phyloP scores from a whole-genome alignment of 441 rosid genomes.

The Bocquillonia castaneifolia region DNA sequence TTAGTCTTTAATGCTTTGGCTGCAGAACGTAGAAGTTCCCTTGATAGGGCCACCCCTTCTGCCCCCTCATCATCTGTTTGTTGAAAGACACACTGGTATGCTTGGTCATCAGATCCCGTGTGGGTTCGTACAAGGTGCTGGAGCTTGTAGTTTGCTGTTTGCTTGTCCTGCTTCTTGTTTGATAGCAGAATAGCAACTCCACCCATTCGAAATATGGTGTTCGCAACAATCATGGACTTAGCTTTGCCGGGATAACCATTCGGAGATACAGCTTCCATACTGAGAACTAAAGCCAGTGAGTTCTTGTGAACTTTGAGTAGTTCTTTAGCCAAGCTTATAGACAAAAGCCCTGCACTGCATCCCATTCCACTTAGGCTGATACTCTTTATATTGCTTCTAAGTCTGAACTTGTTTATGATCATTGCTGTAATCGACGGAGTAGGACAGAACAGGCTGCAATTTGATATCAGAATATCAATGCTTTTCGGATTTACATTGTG shows the following conservation, averaged over 20 bases:
- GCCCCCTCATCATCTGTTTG: slow-evolving; percentile 43
- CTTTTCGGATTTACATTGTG: slow-evolving; percentile 40
- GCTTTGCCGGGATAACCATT: slow-evolving; percentile 42
- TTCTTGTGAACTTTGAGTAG: slow-evolving; percentile 31
- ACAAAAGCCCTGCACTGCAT: slow-evolving; percentile 39
- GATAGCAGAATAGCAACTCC: slow-evolving; percentile 59
- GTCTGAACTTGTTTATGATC: slow-evolving; percentile 44
- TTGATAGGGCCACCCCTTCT: slow-evolving; percentile 53
- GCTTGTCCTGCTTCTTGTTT: slow-evolving; percentile 46
- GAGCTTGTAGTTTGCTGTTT: slow-evolving; percentile 48
- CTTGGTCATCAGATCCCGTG: slow-evolving; percentile 42
- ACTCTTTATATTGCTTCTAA: slow-evolving; percentile 51
- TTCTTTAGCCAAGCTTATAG: slow-evolving; percentile 32
- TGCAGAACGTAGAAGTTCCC: slow-evolving; percentile 45
- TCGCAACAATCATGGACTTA: slow-evolving; percentile 57
- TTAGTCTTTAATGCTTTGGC: slow-evolving; percentile 47
- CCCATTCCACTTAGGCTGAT: slow-evolving; percentile 68
- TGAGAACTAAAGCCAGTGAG: slow-evolving; percentile 49
- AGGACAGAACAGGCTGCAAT: slow-evolving; percentile 64
- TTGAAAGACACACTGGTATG: slow-evolving; percentile 46
- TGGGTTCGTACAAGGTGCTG: slow-evolving; percentile 58
- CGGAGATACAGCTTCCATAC: slow-evolving; percentile 55
- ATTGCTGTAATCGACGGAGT: slow-evolving; percentile 54
- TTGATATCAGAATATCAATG: slow-evolving; percentile 57
- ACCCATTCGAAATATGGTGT: slow-evolving; percentile 61